A percentile compares a stretch with the other conserved stretches of the same genome.
Conservation (phyloP, 169 alveolate genomes). For the Plasmodium reichenowi region DNA sequence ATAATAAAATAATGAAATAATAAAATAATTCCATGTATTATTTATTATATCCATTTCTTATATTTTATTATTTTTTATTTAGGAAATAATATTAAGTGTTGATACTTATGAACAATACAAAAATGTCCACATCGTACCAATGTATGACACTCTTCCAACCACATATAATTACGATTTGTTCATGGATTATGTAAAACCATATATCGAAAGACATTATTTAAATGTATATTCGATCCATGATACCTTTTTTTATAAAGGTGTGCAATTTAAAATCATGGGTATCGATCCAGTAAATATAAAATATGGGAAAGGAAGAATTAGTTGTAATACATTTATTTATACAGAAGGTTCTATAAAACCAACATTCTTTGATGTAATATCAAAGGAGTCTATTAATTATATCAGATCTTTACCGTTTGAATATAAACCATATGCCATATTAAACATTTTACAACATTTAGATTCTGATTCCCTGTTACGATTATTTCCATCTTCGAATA, state of each 20-base stretch:
- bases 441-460: slow-evolving; percentile 79
- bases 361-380: slow-evolving; percentile 79
- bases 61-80: neutral
- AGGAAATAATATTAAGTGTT: slow-evolving; percentile 51
- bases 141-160: slow-evolving; percentile 81
- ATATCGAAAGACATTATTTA: slow-evolving; percentile 78
- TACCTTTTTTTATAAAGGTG: slow-evolving; percentile 81
- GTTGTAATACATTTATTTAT: slow-evolving; percentile 78
- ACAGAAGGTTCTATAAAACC: slow-evolving; percentile 80
- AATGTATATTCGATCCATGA: slow-evolving; percentile 79
- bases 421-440: slow-evolving; percentile 80
- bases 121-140: slow-evolving; percentile 79
- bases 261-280: slow-evolving; percentile 83
- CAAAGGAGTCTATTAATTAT: slow-evolving; percentile 77
- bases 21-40: no score
- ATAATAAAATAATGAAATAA: no score
- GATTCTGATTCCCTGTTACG: slow-evolving; percentile 79
- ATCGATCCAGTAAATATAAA: slow-evolving; percentile 78
- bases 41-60: neutral
- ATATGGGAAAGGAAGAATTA: slow-evolving; percentile 77
- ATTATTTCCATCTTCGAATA: slow-evolving; percentile 79
- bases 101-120: slow-evolving; percentile 78
- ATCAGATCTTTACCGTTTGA: slow-evolving; percentile 78
- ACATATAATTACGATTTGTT: slow-evolving; percentile 79
- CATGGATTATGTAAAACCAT: slow-evolving; percentile 79